A percentile compares a stretch with the other conserved stretches of the same genome.
Evolutionary conservation across 768 basidiomycete species (phyloP).

Genomic region (Rhizopogon sp.): DNA sequence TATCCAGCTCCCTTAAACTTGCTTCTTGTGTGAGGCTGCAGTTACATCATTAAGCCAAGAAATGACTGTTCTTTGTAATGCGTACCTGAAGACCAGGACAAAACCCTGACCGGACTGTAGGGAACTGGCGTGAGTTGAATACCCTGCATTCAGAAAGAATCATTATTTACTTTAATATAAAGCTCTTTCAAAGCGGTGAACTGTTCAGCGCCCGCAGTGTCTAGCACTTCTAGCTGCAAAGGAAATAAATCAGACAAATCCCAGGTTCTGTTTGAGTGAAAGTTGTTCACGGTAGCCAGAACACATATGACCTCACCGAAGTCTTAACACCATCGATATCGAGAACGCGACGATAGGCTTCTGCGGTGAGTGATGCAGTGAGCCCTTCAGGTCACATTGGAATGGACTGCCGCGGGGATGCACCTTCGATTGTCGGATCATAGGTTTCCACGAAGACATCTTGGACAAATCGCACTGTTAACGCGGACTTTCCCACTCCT

Average conservation of each 20-base stretch:
- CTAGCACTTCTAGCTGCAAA: constrained; percentile 68
- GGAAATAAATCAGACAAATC: constrained; percentile 10
- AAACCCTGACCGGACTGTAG: constrained; percentile 67
- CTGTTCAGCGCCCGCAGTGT: constrained; percentile 85
- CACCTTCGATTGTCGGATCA: constrained; percentile 84
- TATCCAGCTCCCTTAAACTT: constrained; percentile 74
- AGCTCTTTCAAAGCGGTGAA: constrained; percentile 77
- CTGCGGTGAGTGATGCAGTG: constrained; percentile 30
- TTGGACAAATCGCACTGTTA: constrained; percentile 74
- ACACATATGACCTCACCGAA: constrained; percentile 40
- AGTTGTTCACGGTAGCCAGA: constrained; percentile 3
- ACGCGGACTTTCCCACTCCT: constrained; percentile 84
- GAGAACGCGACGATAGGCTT: constrained; percentile 64
- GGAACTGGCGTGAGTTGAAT: not conserved
- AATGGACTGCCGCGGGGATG: constrained; percentile 3
- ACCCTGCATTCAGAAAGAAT: not conserved
- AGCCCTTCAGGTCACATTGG: constrained; percentile 3
- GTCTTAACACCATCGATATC: constrained; percentile 62
- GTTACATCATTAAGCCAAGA: not conserved
- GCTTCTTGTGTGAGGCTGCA: constrained; percentile 75
- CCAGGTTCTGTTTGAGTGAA: not conserved
- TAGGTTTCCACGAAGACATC: constrained; percentile 73
- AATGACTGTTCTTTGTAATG: not conserved
- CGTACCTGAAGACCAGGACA: constrained; percentile 78
- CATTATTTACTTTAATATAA: constrained; percentile 61